Base-by-base conservation (phyloP, 2,329 filamentous ascomycete species). In the Rutstroemia sp. region DNA sequence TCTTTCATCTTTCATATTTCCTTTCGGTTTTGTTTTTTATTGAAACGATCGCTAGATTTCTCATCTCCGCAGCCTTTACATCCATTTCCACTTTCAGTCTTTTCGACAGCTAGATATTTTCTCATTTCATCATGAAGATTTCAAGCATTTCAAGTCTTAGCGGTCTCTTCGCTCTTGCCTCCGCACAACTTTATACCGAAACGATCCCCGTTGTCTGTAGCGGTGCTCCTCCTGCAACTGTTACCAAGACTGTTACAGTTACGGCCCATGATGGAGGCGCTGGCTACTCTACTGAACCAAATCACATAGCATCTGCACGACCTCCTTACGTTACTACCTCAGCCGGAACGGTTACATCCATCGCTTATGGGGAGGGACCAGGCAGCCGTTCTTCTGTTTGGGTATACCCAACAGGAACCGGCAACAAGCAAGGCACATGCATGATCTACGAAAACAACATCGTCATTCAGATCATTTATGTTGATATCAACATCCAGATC, bases 51-150 rank as follows among this genome's bases (percentile, higher is more conserved):
- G 2, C 44, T 50, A 45, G 25, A 37, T 50, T 9, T 37, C 37
- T 12, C 41, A 30, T 42, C 38, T 50, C 41, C 5, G 9, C 2
- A 16, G 25, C 34, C 17, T 25, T 44, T 21, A 19, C 16, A 46
- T 25, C 16, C n/a, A 5, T 9, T 38, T 37, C 16, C 19, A 48
- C 9, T 16, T 2, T 54, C 23, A 21, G 10, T 14, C 14, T 42
- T 38, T 37, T 34, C 25, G 14, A 44, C 17, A 38, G 10, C 8
- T 2, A 25, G 2, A 16, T 49, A 23, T 2, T 19, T n/a, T n/a
- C 21, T 45, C 17, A 17, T 50, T 30, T 59, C 57, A 61, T 50
- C 48, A 65, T 64, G 62, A 63, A 64, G 55, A 54, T 65, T 60
- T 61, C 62, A 37, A 60, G 34, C 48, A 52, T 63, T 42, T 54